Percentiles rank a stretch among this genome's conserved stretches.
phyloP scores from a whole-genome alignment of 2,329 filamentous ascomycete genomes.

The Beauveria brongniartii region DNA sequence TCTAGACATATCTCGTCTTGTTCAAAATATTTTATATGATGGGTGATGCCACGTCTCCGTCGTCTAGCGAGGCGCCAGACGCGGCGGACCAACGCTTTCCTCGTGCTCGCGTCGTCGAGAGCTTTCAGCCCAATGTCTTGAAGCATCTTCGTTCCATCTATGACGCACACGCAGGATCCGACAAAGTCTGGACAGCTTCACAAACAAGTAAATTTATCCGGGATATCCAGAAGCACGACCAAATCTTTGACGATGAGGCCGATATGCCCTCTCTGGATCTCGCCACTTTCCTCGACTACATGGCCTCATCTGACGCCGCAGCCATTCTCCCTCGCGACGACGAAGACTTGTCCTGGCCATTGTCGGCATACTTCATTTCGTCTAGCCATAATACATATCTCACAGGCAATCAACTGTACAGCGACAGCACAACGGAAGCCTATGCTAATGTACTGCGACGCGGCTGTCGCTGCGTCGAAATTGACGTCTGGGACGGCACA shows the following conservation, averaged over 20 bases:
- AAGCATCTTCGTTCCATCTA: constrained; percentile 34
- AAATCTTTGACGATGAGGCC: constrained; percentile 14
- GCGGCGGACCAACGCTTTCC: constrained; percentile 19
- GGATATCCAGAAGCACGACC: constrained; percentile 27
- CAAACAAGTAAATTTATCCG: constrained; percentile 34
- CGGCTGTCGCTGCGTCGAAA: constrained; percentile 85
- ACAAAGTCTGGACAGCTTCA: constrained; percentile 31
- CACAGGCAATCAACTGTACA: constrained; percentile 78
- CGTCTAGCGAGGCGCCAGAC: background rate
- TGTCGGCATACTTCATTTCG: constrained; percentile 88
- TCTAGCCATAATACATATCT: constrained; percentile 96
- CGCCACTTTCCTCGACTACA: constrained; percentile 44
- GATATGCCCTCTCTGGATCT: constrained; percentile 38
- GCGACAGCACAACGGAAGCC: constrained; percentile 76
- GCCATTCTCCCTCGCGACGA: constrained; percentile 31
- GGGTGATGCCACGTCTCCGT: background rate
- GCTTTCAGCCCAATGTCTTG: constrained; percentile 28
- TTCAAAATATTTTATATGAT: background rate
- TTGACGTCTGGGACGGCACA: constrained; percentile 91
- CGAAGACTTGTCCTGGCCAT: constrained; percentile 60
- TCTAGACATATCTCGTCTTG: background rate
- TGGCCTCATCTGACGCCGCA: constrained; percentile 41
- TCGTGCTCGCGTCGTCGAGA: constrained; percentile 23
- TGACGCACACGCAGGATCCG: constrained; percentile 26
- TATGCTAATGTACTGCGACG: constrained; percentile 79